These are phyloP conservation scores for Sporisorium reilianum DNA, from an alignment of 1,284 basidiomycete species.

Conservation along the genomic window DNA sequence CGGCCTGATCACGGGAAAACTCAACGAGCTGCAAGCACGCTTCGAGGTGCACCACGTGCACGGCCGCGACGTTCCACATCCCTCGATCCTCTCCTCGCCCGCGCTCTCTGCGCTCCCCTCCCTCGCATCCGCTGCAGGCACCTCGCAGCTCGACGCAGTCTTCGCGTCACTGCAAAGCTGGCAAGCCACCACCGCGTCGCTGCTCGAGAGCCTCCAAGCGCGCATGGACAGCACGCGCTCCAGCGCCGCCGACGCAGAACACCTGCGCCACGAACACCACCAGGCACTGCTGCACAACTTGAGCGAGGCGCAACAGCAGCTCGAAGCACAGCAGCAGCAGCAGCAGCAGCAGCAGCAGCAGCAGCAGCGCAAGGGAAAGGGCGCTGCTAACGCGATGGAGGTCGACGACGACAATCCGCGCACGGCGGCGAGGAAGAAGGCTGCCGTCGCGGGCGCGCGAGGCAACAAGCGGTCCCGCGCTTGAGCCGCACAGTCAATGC, in stretches of 20 bases:
- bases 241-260: constrained; percentile 10
- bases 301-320: constrained; percentile 19
- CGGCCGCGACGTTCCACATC: constrained; percentile 79
- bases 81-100: not conserved
- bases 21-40: constrained; percentile 87
- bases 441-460: constrained; percentile 10
- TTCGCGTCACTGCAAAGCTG: constrained; percentile 17
- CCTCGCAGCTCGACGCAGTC: constrained; percentile 15
- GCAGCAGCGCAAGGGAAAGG: constrained; percentile 27
- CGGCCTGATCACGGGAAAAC: constrained; percentile 85
- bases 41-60: constrained; percentile 90
- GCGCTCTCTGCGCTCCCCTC: constrained; percentile 9
- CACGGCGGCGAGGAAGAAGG: constrained; percentile 26
- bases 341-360: constrained; percentile 42
- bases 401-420: constrained; percentile 28
- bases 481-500: constrained; percentile 9
- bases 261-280: constrained; percentile 22
- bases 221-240: constrained; percentile 23
- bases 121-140: not conserved
- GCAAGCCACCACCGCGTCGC: constrained; percentile 27
- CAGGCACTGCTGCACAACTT: constrained; percentile 27
- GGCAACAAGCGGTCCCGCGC: constrained; percentile 45
- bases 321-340: constrained; percentile 14
- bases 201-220: constrained; percentile 22
- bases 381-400: constrained; percentile 34